These are phyloP conservation scores for Dalbergia cochinchinensis DNA, from an alignment of 306 rosid species.

Conservation along the genomic window DNA sequence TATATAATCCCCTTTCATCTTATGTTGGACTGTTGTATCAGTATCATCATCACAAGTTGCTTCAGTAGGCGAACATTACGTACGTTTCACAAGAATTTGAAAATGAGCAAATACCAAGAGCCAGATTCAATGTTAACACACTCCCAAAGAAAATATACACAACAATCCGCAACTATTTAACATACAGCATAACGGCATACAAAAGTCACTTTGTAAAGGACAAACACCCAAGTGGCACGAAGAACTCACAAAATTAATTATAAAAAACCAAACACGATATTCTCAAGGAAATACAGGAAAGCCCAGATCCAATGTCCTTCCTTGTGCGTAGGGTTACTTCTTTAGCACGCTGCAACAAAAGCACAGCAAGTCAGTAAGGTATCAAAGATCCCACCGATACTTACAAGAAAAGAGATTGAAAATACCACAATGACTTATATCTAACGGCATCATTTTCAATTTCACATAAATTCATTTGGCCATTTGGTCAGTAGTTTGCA, in stretches of 20 bases:
- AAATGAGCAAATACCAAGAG: not conserved
- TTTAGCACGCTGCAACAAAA: slow-evolving; percentile 73
- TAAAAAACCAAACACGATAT: slow-evolving; percentile 40
- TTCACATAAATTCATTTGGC: slow-evolving; percentile 6
- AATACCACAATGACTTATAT: not conserved
- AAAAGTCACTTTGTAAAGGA: slow-evolving; percentile 25
- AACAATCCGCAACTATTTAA: slow-evolving; percentile 15
- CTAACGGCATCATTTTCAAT: not conserved
- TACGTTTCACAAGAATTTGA: not conserved
- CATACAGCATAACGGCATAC: slow-evolving; percentile 28
- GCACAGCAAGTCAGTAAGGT: slow-evolving; percentile 37
- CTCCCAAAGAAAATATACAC: slow-evolving; percentile 19
- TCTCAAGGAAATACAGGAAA: slow-evolving; percentile 44
- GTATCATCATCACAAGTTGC: too few species aligned
- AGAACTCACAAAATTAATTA: slow-evolving; percentile 28
- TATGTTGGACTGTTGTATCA: too few species aligned
- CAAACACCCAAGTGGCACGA: slow-evolving; percentile 32
- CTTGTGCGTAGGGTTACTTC: slow-evolving; percentile 61
- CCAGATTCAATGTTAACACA: slow-evolving; percentile 3
- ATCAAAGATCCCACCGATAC: not conserved
- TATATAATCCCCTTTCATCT: too few species aligned
- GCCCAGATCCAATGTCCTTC: slow-evolving; percentile 35
- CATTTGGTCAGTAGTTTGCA: not conserved
- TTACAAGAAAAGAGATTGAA: not conserved
- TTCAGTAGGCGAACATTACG: not conserved